Evolutionary conservation across 2,329 filamentous ascomycete species (phyloP).

Genomic region (Hirsutella thompsonii): DNA sequence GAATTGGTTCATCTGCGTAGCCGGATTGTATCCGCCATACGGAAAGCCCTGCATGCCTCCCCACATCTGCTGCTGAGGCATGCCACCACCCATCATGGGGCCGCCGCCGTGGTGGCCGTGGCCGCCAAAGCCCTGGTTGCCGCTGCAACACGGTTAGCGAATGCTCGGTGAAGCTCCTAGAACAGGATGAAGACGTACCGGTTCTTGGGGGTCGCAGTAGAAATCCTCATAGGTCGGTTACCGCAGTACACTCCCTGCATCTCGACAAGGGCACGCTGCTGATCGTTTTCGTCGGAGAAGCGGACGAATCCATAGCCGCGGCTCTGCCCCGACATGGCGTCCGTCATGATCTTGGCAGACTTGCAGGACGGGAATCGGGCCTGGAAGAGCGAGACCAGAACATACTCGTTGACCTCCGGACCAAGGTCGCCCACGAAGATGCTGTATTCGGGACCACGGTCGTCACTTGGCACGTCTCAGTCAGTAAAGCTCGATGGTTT

Average conservation of each 20-base stretch:
- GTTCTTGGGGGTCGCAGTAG: constrained; percentile 96
- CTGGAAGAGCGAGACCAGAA: constrained; percentile 94
- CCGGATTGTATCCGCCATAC: constrained; percentile 33
- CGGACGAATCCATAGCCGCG: constrained; percentile 97
- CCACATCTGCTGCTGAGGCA: constrained; percentile 34
- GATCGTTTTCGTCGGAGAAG: constrained; percentile 89
- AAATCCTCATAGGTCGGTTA: constrained; percentile 97
- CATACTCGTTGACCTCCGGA: constrained; percentile 97
- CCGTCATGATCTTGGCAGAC: constrained; percentile 99
- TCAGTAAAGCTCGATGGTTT: background rate
- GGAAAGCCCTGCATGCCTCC: constrained; percentile 22
- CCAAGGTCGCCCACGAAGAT: constrained; percentile 98
- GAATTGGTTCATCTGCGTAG: constrained; percentile 86
- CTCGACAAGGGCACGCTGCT: constrained; percentile 88
- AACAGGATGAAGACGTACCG: constrained; percentile 24
- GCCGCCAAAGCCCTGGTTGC: constrained; percentile 25
- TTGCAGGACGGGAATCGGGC: constrained; percentile 94
- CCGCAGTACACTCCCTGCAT: constrained; percentile 99
- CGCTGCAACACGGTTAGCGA: constrained; percentile 10
- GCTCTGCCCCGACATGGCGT: constrained; percentile 94
- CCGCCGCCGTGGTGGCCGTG: constrained; percentile 26
- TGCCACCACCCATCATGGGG: constrained; percentile 31
- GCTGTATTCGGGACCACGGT: constrained; percentile 88
- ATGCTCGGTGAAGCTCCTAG: background rate
- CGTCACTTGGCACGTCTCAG: constrained; percentile 48